phyloP scores from a whole-genome alignment of 331 rosid species.

The Cydonia oblonga region DNA sequence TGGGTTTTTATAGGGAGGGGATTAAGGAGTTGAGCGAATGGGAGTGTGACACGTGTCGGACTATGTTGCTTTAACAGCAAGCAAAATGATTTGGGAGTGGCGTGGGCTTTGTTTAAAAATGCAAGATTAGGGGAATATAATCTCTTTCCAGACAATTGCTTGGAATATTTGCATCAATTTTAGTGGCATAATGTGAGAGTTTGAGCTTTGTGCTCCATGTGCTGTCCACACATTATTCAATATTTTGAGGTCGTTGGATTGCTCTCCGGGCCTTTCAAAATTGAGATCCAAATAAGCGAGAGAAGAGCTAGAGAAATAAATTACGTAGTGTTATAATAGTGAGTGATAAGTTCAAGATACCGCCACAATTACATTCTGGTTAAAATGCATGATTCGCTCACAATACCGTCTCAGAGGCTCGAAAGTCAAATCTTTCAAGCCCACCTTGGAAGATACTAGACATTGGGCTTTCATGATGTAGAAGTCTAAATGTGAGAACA shows the following conservation, averaged over 20 bases:
- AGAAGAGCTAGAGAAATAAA: too few relatives aligned
- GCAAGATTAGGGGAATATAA: not conserved
- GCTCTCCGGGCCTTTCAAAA: not conserved
- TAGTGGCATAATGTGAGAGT: not conserved
- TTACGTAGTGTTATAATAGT: too few relatives aligned
- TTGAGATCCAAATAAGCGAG: not conserved
- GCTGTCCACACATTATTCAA: not conserved
- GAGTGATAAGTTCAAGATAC: too few relatives aligned
- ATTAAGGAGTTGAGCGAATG: not conserved
- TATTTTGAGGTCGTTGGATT: not conserved
- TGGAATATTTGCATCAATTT: not conserved
- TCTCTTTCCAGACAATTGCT: not conserved
- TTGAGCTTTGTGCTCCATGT: not conserved
- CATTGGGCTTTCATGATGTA: too few relatives aligned
- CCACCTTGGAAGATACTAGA: too few relatives aligned
- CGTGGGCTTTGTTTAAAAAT: not conserved
- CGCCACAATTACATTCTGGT: too few relatives aligned
- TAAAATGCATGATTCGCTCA: too few relatives aligned
- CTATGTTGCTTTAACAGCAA: conserved; percentile 5
- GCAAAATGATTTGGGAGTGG: conserved; percentile 19
- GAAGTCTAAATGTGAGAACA: fast-evolving
- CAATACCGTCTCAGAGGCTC: too few relatives aligned
- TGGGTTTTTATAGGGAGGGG: conserved; percentile 15
- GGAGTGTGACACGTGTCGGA: not conserved
- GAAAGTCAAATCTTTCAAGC: too few relatives aligned